Conservation (phyloP, 371 early-diverging fungal genomes). For the Umbelopsis sp. region DNA sequence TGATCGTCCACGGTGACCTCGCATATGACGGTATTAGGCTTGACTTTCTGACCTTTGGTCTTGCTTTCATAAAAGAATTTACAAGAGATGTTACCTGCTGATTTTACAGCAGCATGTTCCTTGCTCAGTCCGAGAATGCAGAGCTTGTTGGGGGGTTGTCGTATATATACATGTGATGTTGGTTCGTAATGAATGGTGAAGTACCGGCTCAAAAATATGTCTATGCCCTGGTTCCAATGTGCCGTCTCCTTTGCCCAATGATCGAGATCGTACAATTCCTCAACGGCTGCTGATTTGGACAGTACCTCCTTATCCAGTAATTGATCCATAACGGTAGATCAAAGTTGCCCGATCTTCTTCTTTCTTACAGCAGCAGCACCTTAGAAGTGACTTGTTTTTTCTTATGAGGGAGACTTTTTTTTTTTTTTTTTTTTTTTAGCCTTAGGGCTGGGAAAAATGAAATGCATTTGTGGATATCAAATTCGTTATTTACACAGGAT, state of each 20-base stretch:
- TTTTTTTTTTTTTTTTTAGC: too few species aligned
- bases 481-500: constrained; percentile 7
- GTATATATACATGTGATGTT: constrained; percentile 35
- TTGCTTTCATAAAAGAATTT: constrained; percentile 16
- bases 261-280: constrained; percentile 13
- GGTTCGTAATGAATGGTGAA: constrained; percentile 42
- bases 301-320: not conserved
- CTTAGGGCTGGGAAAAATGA: too few species aligned
- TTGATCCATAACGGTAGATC: not conserved
- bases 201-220: constrained; percentile 40
- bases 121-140: constrained; percentile 46
- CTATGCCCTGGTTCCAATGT: constrained; percentile 36
- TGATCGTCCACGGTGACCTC: constrained; percentile 26
- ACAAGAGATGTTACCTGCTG: not conserved
- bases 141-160: constrained; percentile 55
- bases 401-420: too few species aligned
- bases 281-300: constrained; percentile 4
- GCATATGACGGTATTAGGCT: constrained; percentile 31
- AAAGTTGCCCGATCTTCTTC: not conserved
- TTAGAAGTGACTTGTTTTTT: not conserved
- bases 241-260: constrained; percentile 5
- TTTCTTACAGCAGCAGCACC: too few species aligned
- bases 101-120: constrained; percentile 23
- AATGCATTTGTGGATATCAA: not conserved
- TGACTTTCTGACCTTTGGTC: constrained; percentile 32